Percentiles rank a stretch among this genome's conserved stretches.
Evolutionary conservation across 306 rosid species (phyloP).

Genomic region (Bauhinia variegata): DNA sequence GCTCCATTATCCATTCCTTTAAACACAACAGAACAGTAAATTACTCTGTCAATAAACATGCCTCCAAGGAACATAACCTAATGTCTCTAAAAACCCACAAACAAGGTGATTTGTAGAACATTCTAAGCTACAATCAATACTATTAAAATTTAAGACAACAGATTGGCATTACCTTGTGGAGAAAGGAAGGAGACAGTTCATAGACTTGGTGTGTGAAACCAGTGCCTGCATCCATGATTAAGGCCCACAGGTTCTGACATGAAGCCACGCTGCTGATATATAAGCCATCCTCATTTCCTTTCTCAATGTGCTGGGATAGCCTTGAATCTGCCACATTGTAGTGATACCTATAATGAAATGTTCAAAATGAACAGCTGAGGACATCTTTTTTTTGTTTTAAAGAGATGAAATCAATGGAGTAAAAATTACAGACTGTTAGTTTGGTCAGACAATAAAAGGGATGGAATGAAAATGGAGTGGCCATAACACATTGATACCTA

Average conservation of each 20-base stretch:
- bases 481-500: too few species aligned
- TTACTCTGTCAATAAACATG: not conserved
- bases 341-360: constrained; percentile 65
- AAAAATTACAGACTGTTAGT: too few species aligned
- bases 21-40: constrained; percentile 30
- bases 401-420: not conserved
- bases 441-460: too few species aligned
- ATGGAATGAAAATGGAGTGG: too few species aligned
- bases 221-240: constrained; percentile 97
- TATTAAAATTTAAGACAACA: constrained; percentile 10
- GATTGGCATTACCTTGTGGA: constrained; percentile 72
- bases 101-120: constrained; percentile 13
- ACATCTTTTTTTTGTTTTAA: constrained; percentile 1
- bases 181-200: constrained; percentile 67
- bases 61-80: not conserved
- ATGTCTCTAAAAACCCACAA: not conserved
- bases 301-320: constrained; percentile 80
- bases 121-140: not conserved
- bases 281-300: constrained; percentile 85
- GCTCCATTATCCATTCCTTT: constrained; percentile 93
- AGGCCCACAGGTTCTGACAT: constrained; percentile 76
- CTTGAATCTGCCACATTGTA: constrained; percentile 85
- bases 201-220: constrained; percentile 78
- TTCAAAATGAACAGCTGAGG: not conserved
- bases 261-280: constrained; percentile 79